Base-by-base conservation (phyloP, 1,284 basidiomycete genomes). In the Rhodotorula sp. region DNA sequence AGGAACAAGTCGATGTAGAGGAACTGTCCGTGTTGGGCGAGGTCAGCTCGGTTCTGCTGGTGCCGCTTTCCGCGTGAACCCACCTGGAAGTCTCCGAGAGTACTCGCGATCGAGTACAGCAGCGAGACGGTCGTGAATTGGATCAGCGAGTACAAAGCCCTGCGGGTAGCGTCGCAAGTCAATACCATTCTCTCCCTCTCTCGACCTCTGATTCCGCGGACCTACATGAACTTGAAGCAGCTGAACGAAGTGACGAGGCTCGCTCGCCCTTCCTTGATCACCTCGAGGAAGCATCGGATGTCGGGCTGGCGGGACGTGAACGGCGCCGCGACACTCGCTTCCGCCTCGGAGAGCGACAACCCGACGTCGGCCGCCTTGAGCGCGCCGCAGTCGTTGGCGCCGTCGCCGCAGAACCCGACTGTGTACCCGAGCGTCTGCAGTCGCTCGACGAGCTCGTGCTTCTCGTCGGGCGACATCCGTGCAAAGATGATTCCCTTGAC, bases 401-500 rank as follows among this genome's bases (percentile, higher is more conserved):
- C 96, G 79, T 99, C 96, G 53, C 96, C 96, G 79, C 96, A 99
- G 89, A 99, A 98, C 10, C 96, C 86, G 18, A 98, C 95, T 0
- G 91, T 96, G 80, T 98, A 99, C 14, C 95, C 95, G 15, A 99
- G 85, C 6, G 86, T 84, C 79, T 99, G 96, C 30, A 99, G 84
- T 5, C 95, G 87, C 80, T 98, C 95, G 54, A 99, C 92, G 26
- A 99, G 87, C 80, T 99, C 96, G 78, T 98, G 96, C 84, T 99
- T 99, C 83, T 99, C 96, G 80, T 99, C 96, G 0, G 96, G 96
- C 24, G 95, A 99, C 96, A 99, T 99, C 37, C 96, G 87, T 15
- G 96, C 95, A 80, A 95, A 99, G 63, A 99, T 90, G 78, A 96
- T 92, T 5, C 95, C 88, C 82, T 97, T 96, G 70, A 98, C 92